Evolutionary conservation across 139 green algal genomes (phyloP).

Genomic region (Picochlorum sp.): DNA sequence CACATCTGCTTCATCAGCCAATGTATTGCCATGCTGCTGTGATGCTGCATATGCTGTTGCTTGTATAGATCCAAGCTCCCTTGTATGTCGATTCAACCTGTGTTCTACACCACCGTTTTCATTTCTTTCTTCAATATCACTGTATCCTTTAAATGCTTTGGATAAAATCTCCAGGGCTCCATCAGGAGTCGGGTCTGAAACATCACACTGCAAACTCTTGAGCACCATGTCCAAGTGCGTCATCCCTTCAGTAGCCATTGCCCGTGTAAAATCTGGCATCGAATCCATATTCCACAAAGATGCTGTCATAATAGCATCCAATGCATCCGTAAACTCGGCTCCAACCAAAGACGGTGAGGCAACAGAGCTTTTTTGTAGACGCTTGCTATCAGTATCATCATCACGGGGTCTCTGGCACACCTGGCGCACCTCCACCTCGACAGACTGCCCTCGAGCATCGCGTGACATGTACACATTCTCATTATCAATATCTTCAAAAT

Average conservation of each 20-base stretch:
- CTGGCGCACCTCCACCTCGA: too few species aligned
- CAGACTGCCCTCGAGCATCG: too few species aligned
- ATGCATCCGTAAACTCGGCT: not conserved
- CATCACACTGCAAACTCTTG: not conserved
- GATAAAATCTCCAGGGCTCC: not conserved
- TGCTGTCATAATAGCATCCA: not conserved
- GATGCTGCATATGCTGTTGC: not conserved
- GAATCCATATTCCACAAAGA: not conserved
- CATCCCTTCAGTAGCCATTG: not conserved
- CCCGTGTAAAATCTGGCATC: not conserved
- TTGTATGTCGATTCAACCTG: not conserved
- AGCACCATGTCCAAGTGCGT: not conserved
- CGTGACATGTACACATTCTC: not conserved
- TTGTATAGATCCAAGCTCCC: not conserved
- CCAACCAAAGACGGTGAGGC: too few species aligned
- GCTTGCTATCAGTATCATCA: too few species aligned
- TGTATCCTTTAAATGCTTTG: not conserved
- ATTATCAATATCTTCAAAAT: not conserved
- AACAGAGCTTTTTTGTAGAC: too few species aligned
- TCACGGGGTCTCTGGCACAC: too few species aligned
- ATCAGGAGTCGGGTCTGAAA: not conserved
- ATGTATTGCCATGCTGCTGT: not conserved
- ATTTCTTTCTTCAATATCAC: too few species aligned
- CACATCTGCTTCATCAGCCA: not conserved
- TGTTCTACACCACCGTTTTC: too few species aligned